phyloP scores from a whole-genome alignment of 768 basidiomycete species.

The Tulasnella sp. region DNA sequence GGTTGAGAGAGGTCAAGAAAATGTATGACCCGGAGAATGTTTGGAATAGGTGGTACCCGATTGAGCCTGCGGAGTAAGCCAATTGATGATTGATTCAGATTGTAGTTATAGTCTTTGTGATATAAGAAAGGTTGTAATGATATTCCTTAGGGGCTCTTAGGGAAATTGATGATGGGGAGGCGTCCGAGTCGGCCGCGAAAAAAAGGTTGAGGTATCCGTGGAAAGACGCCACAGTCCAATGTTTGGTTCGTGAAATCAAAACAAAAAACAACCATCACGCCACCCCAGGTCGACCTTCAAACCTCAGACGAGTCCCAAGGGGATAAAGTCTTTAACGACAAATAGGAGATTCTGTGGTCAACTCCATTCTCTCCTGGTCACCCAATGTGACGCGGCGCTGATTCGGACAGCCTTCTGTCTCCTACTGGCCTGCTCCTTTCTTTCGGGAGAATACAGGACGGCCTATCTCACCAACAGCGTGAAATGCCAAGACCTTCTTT shows the following conservation, averaged over 20 bases:
- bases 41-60: slow-evolving; percentile 23
- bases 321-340: background rate
- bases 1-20: slow-evolving; percentile 15
- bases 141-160: no score
- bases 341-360: background rate
- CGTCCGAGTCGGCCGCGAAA: no score
- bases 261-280: background rate
- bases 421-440: background rate
- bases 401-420: background rate
- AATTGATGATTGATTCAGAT: no score
- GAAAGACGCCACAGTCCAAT: background rate
- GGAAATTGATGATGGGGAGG: no score
- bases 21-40: slow-evolving; percentile 19
- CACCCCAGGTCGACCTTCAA: background rate
- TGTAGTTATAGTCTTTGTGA: no score
- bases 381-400: background rate
- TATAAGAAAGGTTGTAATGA: no score
- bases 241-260: background rate
- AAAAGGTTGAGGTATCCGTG: background rate
- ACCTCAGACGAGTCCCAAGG: background rate
- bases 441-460: background rate
- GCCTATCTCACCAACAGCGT: background rate
- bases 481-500: background rate
- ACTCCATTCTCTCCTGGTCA: background rate
- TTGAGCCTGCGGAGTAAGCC: slow-evolving; percentile 1